Evolutionary conservation across 192 early-diverging fungal genomes (phyloP).

Genomic region (Pilaira anomala): DNA sequence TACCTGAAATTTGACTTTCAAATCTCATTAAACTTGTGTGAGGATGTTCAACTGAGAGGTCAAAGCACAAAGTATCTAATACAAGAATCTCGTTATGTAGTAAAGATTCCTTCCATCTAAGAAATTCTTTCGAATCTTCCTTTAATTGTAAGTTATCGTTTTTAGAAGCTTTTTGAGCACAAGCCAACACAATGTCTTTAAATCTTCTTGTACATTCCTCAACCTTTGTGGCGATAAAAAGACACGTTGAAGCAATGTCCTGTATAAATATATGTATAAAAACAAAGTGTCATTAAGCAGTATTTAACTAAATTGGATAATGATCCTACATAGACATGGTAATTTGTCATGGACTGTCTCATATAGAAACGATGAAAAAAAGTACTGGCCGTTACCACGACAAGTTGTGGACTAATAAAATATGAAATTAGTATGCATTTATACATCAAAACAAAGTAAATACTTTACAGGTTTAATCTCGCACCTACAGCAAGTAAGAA

Average conservation of each 20-base stretch:
- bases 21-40: slow-evolving; percentile 46
- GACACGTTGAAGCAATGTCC: slow-evolving; percentile 60
- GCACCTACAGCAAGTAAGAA: slow-evolving; percentile 48
- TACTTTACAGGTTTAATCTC: slow-evolving; percentile 42
- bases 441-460: not conserved
- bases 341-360: slow-evolving; percentile 60
- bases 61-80: slow-evolving; percentile 68
- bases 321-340: slow-evolving; percentile 62
- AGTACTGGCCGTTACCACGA: slow-evolving; percentile 59
- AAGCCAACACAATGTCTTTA: slow-evolving; percentile 46
- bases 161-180: slow-evolving; percentile 52
- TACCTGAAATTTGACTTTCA: slow-evolving; percentile 26
- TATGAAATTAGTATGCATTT: not conserved
- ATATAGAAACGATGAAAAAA: slow-evolving; percentile 79
- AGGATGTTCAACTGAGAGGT: slow-evolving; percentile 65
- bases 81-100: slow-evolving; percentile 55
- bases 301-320: not conserved
- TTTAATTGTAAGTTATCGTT: slow-evolving; percentile 32
- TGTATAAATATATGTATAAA: slow-evolving; percentile 20
- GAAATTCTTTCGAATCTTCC: slow-evolving; percentile 45
- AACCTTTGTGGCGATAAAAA: slow-evolving; percentile 59
- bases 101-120: slow-evolving; percentile 55
- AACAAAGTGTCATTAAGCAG: not conserved
- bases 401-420: slow-evolving; percentile 43
- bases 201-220: slow-evolving; percentile 57